These are phyloP conservation scores for Peniophora sp. DNA, from an alignment of 1,284 basidiomycete genomes.

Conservation along the genomic window DNA sequence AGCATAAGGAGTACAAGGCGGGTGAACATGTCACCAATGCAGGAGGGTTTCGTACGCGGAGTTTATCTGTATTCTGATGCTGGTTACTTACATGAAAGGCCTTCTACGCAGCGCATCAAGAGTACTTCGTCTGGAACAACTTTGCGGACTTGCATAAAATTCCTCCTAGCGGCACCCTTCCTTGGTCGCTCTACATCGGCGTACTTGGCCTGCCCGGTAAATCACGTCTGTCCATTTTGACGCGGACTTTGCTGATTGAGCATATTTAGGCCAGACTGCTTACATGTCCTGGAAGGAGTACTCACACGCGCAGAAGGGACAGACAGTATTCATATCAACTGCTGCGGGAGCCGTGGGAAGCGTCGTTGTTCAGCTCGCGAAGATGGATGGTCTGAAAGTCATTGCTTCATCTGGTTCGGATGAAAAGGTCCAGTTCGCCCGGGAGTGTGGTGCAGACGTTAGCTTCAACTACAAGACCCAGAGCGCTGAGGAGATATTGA, in stretches of 20 bases:
- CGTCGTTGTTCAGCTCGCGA: constrained; percentile 54
- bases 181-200: constrained; percentile 25
- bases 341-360: constrained; percentile 13
- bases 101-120: constrained; percentile 12
- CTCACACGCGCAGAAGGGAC: constrained; percentile 13
- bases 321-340: neutral
- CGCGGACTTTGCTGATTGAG: too few species aligned
- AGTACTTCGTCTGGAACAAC: constrained; percentile 14
- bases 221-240: neutral
- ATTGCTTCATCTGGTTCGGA: constrained; percentile 68
- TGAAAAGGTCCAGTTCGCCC: constrained; percentile 61
- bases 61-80: neutral
- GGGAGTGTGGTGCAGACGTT: constrained; percentile 58
- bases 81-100: neutral
- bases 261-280: constrained; percentile 15
- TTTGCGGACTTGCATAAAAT: constrained; percentile 11
- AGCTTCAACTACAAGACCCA: constrained; percentile 71
- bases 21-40: constrained; percentile 37
- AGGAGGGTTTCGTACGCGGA: constrained; percentile 13
- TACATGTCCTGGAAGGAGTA: constrained; percentile 18
- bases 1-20: constrained; percentile 24
- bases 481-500: constrained; percentile 42
- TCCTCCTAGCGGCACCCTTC: constrained; percentile 16
- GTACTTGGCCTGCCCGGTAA: constrained; percentile 26
- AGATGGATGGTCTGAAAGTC: constrained; percentile 55